phyloP scores from a whole-genome alignment of 306 rosid species.

The Trichosanthes truncata region DNA sequence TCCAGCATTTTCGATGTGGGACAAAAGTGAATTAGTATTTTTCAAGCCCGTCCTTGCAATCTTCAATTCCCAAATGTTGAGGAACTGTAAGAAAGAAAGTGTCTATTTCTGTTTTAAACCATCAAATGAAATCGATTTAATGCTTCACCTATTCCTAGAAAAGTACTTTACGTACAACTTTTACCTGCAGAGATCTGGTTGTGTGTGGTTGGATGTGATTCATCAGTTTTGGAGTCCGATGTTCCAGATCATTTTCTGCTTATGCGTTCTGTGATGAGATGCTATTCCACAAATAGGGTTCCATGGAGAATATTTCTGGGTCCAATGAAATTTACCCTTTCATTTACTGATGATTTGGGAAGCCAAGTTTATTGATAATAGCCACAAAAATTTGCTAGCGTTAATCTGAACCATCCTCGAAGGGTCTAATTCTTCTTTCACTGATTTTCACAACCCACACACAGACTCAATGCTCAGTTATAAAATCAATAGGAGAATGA shows the following conservation, averaged over 20 bases:
- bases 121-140: neutral
- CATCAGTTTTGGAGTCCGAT: constrained; percentile 99
- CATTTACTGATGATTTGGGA: too few relatives aligned
- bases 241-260: constrained; percentile 13
- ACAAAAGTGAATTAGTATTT: too few relatives aligned
- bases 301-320: too few relatives aligned
- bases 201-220: constrained; percentile 97
- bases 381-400: neutral
- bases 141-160: neutral
- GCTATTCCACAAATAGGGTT: neutral
- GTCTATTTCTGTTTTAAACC: neutral
- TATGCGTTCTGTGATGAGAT: neutral
- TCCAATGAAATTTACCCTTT: too few relatives aligned
- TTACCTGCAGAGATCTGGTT: constrained; percentile 83
- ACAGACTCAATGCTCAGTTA: too few relatives aligned
- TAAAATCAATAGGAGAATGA: too few relatives aligned
- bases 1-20: too few relatives aligned
- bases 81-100: constrained; percentile 75
- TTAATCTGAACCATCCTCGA: neutral
- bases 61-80: constrained; percentile 98
- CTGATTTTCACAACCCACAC: neutral
- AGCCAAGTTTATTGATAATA: too few relatives aligned
- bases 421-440: neutral
- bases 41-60: too few relatives aligned
- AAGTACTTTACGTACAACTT: neutral